Evolutionary conservation across 306 rosid species (phyloP), one percentile per base, ranked within the genome.

Genomic region (Sindora glabra): DNA sequence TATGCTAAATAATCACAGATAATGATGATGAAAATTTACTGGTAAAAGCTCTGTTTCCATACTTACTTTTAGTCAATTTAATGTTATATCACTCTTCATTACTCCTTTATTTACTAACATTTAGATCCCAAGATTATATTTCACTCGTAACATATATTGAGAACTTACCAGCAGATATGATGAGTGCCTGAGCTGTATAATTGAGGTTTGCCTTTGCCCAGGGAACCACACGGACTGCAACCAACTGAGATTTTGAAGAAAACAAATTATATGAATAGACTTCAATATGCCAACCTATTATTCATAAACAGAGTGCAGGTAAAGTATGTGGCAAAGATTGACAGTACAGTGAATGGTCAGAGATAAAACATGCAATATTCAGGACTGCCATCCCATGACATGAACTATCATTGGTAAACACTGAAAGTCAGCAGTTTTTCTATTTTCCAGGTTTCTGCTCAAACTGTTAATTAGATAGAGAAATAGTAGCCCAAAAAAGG

Each of bases 121-220:
- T 12, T 21, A 39, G 21, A 29, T 29, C 32, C 8, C 44, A 45
- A 2, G 7, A 60, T 46, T 10, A n/a, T 16, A 42, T 32, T 62
- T 46, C 44, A 11, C 41, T 12, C 29, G 10, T 55, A 54, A 51
- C 26, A 53, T 22, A 40, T 12, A 41, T 22, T 40, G 48, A 57
- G 40, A 60, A 22, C 64, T 21, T 85, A 91, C 98, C 94, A n/a
- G 70, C 83, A 34, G 95, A 88, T 72, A 88, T 92, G 51, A 88
- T 86, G 49, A 92, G 95, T 59, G 98, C 96, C 80, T 88, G 94
- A 62, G 86, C 98, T 47, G 94, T 88, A 40, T 88, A 83, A 64
- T 88, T 92, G 65, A 88, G 92, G 82, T 92, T 92, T 52, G 84
- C 88, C 79, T 86, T 92, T 6, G 96, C 96, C 98, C 98, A 92